Evolutionary conservation across 2,329 filamentous ascomycete genomes (phyloP).

Genomic region (Acrodontium crateriforme): DNA sequence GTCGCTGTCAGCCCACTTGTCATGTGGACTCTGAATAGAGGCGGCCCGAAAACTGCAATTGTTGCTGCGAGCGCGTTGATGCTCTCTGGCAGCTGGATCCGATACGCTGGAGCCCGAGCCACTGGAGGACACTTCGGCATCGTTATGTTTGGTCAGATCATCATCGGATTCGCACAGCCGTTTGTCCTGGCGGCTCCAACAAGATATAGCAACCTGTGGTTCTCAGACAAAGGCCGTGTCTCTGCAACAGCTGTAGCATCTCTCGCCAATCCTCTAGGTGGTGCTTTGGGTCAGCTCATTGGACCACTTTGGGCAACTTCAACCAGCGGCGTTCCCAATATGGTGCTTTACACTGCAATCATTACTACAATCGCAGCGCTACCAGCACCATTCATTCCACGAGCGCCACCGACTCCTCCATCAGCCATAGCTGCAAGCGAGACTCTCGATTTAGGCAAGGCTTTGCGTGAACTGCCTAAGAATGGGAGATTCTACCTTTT

Average conservation of each 20-base stretch:
- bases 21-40: constrained; percentile 63
- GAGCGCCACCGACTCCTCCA: constrained; percentile 61
- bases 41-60: constrained; percentile 66
- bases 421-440: constrained; percentile 49
- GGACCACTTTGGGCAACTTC: constrained; percentile 60
- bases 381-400: constrained; percentile 71
- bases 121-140: constrained; percentile 50
- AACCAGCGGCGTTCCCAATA: constrained; percentile 54
- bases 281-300: constrained; percentile 75
- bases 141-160: constrained; percentile 81
- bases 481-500: constrained; percentile 69
- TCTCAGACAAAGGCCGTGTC: constrained; percentile 69
- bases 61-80: constrained; percentile 58
- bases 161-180: constrained; percentile 79
- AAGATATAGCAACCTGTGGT: constrained; percentile 88
- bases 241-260: constrained; percentile 75
- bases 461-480: constrained; percentile 33
- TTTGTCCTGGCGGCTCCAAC: constrained; percentile 85
- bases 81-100: constrained; percentile 76
- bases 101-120: constrained; percentile 22
- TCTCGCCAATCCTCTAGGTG: constrained; percentile 80
- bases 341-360: constrained; percentile 47
- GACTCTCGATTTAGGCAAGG: constrained; percentile 38
- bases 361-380: constrained; percentile 48
- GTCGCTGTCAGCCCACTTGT: constrained; percentile 54